Evolutionary conservation across 2,329 filamentous ascomycete species (phyloP).

Genomic region (Trichophyton mentagrophytes): DNA sequence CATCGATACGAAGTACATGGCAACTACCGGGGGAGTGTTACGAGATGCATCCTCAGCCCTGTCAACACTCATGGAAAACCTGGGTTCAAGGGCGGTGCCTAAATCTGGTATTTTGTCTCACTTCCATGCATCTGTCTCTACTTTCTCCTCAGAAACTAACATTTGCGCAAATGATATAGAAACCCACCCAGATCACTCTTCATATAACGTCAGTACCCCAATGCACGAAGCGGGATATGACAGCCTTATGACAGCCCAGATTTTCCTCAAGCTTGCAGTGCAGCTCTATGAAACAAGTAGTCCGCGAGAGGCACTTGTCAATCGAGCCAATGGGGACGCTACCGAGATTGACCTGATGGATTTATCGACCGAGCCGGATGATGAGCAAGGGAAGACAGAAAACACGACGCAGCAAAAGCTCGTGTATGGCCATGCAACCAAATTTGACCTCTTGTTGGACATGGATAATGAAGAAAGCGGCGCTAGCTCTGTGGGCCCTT

Average conservation of each 20-base stretch:
- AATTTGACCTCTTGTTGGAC: constrained; percentile 19
- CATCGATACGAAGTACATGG: constrained; percentile 52
- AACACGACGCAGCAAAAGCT: neutral
- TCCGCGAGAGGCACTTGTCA: constrained; percentile 3
- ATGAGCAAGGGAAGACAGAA: neutral
- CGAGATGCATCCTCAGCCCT: constrained; percentile 6
- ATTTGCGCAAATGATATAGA: constrained; percentile 13
- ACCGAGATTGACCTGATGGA: neutral
- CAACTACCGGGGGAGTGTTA: constrained; percentile 41
- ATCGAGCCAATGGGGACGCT: neutral
- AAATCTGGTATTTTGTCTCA: constrained; percentile 19
- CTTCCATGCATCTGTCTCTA: neutral
- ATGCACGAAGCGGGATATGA: constrained; percentile 52
- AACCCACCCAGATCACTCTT: constrained; percentile 21
- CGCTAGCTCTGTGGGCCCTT: neutral
- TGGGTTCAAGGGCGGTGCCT: constrained; percentile 19
- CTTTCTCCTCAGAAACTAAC: neutral
- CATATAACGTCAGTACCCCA: constrained; percentile 19
- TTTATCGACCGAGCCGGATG: neutral
- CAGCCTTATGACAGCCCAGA: constrained; percentile 47
- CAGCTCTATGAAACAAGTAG: constrained; percentile 34
- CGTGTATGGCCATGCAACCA: constrained; percentile 20
- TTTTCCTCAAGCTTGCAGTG: constrained; percentile 44
- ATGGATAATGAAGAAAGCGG: constrained; percentile 8
- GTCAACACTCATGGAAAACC: constrained; percentile 11